Evolutionary conservation across 352 stramenopile species (phyloP).

Genomic region (Peronospora destructor): DNA sequence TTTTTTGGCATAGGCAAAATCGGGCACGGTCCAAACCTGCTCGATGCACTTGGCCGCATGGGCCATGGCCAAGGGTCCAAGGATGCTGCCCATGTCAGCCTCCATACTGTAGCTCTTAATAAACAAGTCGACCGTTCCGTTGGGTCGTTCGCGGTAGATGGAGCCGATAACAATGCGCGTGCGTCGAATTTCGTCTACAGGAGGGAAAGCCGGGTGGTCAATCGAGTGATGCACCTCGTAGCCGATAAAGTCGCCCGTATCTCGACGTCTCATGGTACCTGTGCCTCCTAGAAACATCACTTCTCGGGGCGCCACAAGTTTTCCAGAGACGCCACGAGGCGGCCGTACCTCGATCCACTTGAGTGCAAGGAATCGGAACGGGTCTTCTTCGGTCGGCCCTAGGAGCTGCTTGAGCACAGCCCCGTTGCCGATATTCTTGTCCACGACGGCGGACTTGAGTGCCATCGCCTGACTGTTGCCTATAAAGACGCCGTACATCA

Average conservation of each 20-base stretch:
- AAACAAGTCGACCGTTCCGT: constrained; percentile 32
- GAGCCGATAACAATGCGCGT: constrained; percentile 32
- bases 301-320: constrained; percentile 34
- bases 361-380: constrained; percentile 39
- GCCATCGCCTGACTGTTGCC: constrained; percentile 25
- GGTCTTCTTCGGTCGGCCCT: constrained; percentile 28
- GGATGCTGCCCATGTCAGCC: constrained; percentile 28
- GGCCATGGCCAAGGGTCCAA: constrained; percentile 25
- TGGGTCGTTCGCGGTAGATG: constrained; percentile 24
- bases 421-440: constrained; percentile 34
- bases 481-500: constrained; percentile 39
- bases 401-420: constrained; percentile 33
- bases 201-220: constrained; percentile 27
- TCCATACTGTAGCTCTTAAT: constrained; percentile 40
- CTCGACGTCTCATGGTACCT: constrained; percentile 25
- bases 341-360: constrained; percentile 35
- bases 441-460: constrained; percentile 24
- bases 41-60: constrained; percentile 32
- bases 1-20: constrained; percentile 33
- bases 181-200: constrained; percentile 29
- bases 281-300: constrained; percentile 38
- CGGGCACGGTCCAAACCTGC: constrained; percentile 26
- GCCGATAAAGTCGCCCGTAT: constrained; percentile 39
- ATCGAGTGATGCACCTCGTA: constrained; percentile 61
- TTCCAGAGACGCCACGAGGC: constrained; percentile 20